Base-by-base conservation (phyloP, 805 yeast genomes). In the Blastobotrys mokoenaii region DNA sequence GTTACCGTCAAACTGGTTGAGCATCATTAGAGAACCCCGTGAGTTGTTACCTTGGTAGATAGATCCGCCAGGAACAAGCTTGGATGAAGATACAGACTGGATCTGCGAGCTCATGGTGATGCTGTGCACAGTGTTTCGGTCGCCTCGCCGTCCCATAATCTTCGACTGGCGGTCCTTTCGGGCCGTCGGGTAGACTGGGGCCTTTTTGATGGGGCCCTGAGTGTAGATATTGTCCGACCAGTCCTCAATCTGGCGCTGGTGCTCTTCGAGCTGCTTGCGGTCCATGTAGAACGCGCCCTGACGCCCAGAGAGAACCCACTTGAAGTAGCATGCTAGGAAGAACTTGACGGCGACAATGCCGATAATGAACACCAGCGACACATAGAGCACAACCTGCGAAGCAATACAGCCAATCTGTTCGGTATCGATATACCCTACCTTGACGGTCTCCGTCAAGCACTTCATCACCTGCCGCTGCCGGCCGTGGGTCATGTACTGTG, bases 381-480 rank as follows among this genome's bases (percentile, higher is more conserved):
- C 74, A 55, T 79, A 77, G 49, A 93, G 73, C 1, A 93, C 96
- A 34, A 89, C 79, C 45, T 79, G 69, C 0, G 97, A 87, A 0
- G 96, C 95, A 58, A 93, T 80, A 67, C 98, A 93, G 4, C 98
- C 98, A 57, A 93, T 79, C 5, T 95, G 80, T 33, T 84, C 85
- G 1, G 89, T 78, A 60, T 93, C 97, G 36, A 93, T 77, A 41
- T 78, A 80, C 17, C 98, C 98, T 12, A 90, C 95, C 64, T 83
- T 86, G 43, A 84, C 71, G 44, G 87, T 84, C 63, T 93, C 97
- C 9, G 82, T 69, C 45, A 93, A 68, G 63, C 98, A 93, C 56
- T 80, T 76, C 5, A 93, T 95, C 3, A 79, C 77, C 57, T 75
- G 72, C 47, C 89, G 76, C 51, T 80, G 78, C n/a, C 74, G 77